phyloP scores from a whole-genome alignment of 2,329 filamentous ascomycete genomes.

The Leptodontidium sp. region DNA sequence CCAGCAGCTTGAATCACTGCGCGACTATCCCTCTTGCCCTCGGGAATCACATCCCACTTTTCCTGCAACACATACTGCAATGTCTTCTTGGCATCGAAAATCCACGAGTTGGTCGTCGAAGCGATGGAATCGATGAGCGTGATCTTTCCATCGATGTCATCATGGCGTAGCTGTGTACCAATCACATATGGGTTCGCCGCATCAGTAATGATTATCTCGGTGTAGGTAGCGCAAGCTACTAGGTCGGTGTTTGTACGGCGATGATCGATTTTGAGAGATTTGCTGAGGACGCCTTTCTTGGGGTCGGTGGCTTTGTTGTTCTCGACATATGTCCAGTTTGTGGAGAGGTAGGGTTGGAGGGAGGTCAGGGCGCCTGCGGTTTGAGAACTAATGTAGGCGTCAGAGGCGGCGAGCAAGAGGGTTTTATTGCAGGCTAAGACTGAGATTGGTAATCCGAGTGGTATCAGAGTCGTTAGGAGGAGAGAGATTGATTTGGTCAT shows the following conservation, averaged over 20 bases:
- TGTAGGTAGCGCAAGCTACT: constrained; percentile 29
- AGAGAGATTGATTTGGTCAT: not conserved
- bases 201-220: constrained; percentile 27
- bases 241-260: constrained; percentile 25
- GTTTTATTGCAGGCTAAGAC: constrained; percentile 19
- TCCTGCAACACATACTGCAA: constrained; percentile 24
- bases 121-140: constrained; percentile 25
- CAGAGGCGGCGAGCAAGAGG: constrained; percentile 22
- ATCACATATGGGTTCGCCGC: constrained; percentile 29
- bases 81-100: constrained; percentile 32
- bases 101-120: constrained; percentile 28
- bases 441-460: not conserved
- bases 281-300: constrained; percentile 20
- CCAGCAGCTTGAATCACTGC: constrained; percentile 24
- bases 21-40: constrained; percentile 22
- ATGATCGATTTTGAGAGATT: constrained; percentile 32
- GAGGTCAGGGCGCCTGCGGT: constrained; percentile 21
- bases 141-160: constrained; percentile 12
- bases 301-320: constrained; percentile 26
- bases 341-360: constrained; percentile 19
- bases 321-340: constrained; percentile 27
- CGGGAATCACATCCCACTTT: constrained; percentile 28
- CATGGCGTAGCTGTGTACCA: constrained; percentile 28
- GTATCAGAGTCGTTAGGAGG: not conserved
- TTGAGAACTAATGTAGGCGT: constrained; percentile 30